Conservation (phyloP, 805 yeast species). For the Ogataea allantospora region DNA sequence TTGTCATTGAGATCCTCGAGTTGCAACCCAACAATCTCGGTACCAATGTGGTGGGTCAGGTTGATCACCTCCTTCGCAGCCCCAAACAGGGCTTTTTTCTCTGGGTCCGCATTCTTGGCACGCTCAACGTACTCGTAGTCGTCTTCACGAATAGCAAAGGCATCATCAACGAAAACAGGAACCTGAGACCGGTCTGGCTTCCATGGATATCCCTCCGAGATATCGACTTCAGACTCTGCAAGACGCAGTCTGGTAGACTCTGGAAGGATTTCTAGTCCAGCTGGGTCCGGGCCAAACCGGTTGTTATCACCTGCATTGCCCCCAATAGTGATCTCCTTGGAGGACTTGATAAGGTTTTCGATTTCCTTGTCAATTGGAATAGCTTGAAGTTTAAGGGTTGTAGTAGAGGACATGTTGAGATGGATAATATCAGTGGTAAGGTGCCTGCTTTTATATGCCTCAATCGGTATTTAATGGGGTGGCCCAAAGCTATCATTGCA, state of each 20-base stretch:
- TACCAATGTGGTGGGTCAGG: slow-evolving; percentile 47
- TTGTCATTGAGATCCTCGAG: slow-evolving; percentile 40
- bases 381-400: slow-evolving; percentile 16
- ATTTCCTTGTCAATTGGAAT: slow-evolving; percentile 24
- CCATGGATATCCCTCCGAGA: slow-evolving; percentile 40
- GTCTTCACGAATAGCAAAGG: slow-evolving; percentile 36
- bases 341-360: slow-evolving; percentile 21
- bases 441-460: not conserved
- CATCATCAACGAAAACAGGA: slow-evolving; percentile 42
- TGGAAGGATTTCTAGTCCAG: slow-evolving; percentile 30
- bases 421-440: not conserved
- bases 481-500: too few species aligned
- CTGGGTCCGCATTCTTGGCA: slow-evolving; percentile 40
- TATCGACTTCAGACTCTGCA: slow-evolving; percentile 36
- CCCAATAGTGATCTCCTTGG: slow-evolving; percentile 16
- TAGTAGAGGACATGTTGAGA: slow-evolving; percentile 6
- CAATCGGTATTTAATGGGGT: too few species aligned
- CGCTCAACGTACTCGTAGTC: slow-evolving; percentile 36
- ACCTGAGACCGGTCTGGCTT: slow-evolving; percentile 35
- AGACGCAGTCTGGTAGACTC: slow-evolving; percentile 32
- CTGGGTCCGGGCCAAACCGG: slow-evolving; percentile 22
- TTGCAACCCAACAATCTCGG: slow-evolving; percentile 49
- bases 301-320: slow-evolving; percentile 11
- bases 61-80: slow-evolving; percentile 42
- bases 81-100: slow-evolving; percentile 40